A percentile compares a stretch with the other conserved stretches of the same genome.
Evolutionary conservation across 306 rosid species (phyloP).

Genomic region (Amphicarpaea edgeworthii): DNA sequence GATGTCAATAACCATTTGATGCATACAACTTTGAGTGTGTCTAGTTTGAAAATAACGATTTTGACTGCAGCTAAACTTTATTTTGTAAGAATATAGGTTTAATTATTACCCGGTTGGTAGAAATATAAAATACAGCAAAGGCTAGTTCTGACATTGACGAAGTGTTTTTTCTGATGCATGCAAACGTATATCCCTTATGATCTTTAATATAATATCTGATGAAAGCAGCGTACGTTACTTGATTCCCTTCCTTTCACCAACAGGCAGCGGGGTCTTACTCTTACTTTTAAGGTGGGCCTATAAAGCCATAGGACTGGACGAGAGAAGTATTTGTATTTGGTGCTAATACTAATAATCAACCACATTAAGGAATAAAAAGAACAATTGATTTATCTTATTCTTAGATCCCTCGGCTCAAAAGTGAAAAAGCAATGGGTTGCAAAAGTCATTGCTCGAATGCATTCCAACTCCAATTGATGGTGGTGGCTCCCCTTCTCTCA

Average conservation of each 20-base stretch:
- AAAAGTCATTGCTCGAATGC: slow-evolving; percentile 68
- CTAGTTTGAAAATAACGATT: no score
- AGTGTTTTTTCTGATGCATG: not conserved
- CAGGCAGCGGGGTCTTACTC: slow-evolving; percentile 28
- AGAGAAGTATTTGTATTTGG: slow-evolving; percentile 20
- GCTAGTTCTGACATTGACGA: no score
- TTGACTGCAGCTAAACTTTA: not conserved
- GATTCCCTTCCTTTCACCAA: slow-evolving; percentile 45
- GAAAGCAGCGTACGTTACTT: slow-evolving; percentile 23
- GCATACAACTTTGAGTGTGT: no score
- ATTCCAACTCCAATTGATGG: slow-evolving; percentile 58
- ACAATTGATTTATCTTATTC: slow-evolving; percentile 39
- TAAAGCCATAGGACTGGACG: slow-evolving; percentile 27
- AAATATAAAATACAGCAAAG: not conserved
- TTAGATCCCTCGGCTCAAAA: slow-evolving; percentile 51
- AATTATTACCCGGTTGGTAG: not conserved
- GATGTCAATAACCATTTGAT: no score
- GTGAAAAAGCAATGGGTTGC: slow-evolving; percentile 56
- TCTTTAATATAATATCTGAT: slow-evolving; percentile 39
- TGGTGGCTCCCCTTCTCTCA: slow-evolving; percentile 78
- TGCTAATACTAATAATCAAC: slow-evolving; percentile 12
- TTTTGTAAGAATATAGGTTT: not conserved
- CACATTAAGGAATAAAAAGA: slow-evolving; percentile 37
- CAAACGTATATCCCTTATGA: slow-evolving; percentile 36
- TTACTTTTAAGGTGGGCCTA: slow-evolving; percentile 51